Conservation (phyloP, 2,329 filamentous ascomycete species). For the Mycosphaerelloides madeirae region DNA sequence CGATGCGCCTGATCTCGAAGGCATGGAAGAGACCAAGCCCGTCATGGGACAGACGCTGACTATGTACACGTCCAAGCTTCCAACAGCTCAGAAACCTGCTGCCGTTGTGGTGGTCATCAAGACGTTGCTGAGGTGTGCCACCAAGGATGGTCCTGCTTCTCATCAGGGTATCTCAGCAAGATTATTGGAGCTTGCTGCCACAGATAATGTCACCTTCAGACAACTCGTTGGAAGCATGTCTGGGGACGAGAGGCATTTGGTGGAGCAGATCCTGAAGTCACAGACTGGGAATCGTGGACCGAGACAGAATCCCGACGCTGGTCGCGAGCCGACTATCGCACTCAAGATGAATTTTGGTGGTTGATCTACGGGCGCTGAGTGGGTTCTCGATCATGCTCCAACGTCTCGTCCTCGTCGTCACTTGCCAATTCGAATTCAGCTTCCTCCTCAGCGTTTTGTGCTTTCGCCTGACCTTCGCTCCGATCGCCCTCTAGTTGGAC, state of each 20-base stretch:
- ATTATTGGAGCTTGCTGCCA: slow-evolving; percentile 74
- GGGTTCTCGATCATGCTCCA: not conserved
- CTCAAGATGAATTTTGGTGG: slow-evolving; percentile 81
- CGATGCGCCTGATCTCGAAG: slow-evolving; percentile 59
- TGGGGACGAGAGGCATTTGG: slow-evolving; percentile 64
- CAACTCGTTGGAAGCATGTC: slow-evolving; percentile 67
- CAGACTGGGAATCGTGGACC: slow-evolving; percentile 39
- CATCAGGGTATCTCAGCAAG: slow-evolving; percentile 71
- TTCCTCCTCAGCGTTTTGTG: not conserved
- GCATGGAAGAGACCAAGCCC: slow-evolving; percentile 69
- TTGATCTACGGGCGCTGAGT: not conserved
- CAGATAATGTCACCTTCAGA: slow-evolving; percentile 69
- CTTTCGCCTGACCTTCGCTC: not conserved
- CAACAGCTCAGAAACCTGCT: slow-evolving; percentile 37
- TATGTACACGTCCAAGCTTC: slow-evolving; percentile 56
- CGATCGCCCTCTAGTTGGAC: slow-evolving; percentile 7
- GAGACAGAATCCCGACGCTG: slow-evolving; percentile 43
- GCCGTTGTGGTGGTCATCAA: slow-evolving; percentile 72
- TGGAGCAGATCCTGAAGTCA: slow-evolving; percentile 60
- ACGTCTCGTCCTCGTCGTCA: not conserved
- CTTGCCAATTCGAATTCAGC: not conserved
- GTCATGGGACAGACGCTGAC: slow-evolving; percentile 71
- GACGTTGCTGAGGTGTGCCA: slow-evolving; percentile 68
- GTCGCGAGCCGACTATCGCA: slow-evolving; percentile 71
- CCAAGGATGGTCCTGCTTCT: slow-evolving; percentile 45